Conservation (phyloP, 176 grass and related monocot species). For the Oryza australiensis region DNA sequence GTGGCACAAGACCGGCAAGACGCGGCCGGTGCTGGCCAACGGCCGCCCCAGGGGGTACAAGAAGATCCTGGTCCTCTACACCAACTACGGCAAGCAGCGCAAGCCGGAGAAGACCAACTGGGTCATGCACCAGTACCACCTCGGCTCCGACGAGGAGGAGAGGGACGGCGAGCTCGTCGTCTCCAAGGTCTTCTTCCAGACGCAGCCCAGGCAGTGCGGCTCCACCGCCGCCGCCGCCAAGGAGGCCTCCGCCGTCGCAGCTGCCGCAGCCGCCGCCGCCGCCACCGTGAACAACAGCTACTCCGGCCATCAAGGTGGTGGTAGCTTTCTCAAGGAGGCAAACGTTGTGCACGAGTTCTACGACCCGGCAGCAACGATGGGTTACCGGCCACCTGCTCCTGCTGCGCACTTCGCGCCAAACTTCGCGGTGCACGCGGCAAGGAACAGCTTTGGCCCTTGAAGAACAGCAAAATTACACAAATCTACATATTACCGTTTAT, state of each 20-base stretch:
- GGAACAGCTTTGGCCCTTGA: constrained; percentile 58
- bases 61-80: constrained; percentile 97
- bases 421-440: constrained; percentile 52
- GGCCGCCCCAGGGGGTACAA: constrained; percentile 62
- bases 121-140: constrained; percentile 98
- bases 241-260: neutral
- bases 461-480: neutral
- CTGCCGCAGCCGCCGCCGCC: too few relatives aligned
- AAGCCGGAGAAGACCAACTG: constrained; percentile 93
- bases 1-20: constrained; percentile 97
- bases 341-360: constrained; percentile 47
- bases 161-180: constrained; percentile 89
- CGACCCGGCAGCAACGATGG: constrained; percentile 41
- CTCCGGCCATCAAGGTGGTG: constrained; percentile 10
- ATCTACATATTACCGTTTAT: neutral
- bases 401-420: constrained; percentile 48
- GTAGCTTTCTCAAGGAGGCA: constrained; percentile 32
- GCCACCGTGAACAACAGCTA: neutral
- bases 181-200: constrained; percentile 95
- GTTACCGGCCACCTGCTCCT: constrained; percentile 33
- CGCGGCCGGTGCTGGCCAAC: constrained; percentile 56
- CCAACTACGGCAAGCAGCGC: constrained; percentile 86
- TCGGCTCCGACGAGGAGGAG: constrained; percentile 82
- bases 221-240: neutral
- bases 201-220: constrained; percentile 80